These are phyloP conservation scores for Kwoniella heveanensis DNA, from an alignment of 768 basidiomycete species.

Conservation along the genomic window DNA sequence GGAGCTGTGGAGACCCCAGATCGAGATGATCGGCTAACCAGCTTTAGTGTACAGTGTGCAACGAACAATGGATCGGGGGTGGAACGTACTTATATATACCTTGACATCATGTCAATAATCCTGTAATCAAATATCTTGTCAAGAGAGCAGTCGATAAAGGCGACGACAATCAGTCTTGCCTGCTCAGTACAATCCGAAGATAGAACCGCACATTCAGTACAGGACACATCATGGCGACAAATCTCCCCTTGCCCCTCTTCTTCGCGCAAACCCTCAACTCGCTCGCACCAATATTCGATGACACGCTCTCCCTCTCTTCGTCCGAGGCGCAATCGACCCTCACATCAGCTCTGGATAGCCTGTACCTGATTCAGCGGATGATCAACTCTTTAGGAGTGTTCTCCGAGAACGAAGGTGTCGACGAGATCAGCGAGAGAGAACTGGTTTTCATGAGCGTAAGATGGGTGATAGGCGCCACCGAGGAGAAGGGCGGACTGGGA, in stretches of 20 bases:
- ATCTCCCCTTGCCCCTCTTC: conserved; percentile 50
- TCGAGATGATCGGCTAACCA: too few relatives aligned
- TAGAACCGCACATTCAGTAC: too few relatives aligned
- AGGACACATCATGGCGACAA: conserved; percentile 21
- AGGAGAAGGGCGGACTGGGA: conserved; percentile 41
- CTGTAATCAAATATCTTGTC: too few relatives aligned
- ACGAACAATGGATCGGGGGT: too few relatives aligned
- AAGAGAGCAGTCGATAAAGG: too few relatives aligned
- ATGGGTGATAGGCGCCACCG: conserved; percentile 52
- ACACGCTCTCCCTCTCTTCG: conserved; percentile 41
- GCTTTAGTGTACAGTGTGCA: too few relatives aligned
- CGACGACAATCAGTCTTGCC: too few relatives aligned
- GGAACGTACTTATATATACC: too few relatives aligned
- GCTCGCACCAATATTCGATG: conserved; percentile 49
- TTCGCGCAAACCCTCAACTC: conserved; percentile 41
- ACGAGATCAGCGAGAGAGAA: conserved; percentile 53
- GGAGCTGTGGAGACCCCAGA: too few relatives aligned
- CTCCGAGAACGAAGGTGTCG: conserved; percentile 54
- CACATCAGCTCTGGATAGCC: conserved; percentile 34
- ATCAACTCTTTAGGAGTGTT: conserved; percentile 53
- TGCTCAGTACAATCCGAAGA: too few relatives aligned
- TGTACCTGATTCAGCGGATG: conserved; percentile 49
- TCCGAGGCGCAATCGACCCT: conserved; percentile 37
- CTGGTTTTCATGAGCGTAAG: conserved; percentile 54
- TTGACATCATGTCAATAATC: too few relatives aligned